A percentile compares a stretch with the other conserved stretches of the same genome.
These are phyloP conservation scores for Termitomyces sp. DNA, from an alignment of 768 basidiomycete genomes.

Conservation along the genomic window DNA sequence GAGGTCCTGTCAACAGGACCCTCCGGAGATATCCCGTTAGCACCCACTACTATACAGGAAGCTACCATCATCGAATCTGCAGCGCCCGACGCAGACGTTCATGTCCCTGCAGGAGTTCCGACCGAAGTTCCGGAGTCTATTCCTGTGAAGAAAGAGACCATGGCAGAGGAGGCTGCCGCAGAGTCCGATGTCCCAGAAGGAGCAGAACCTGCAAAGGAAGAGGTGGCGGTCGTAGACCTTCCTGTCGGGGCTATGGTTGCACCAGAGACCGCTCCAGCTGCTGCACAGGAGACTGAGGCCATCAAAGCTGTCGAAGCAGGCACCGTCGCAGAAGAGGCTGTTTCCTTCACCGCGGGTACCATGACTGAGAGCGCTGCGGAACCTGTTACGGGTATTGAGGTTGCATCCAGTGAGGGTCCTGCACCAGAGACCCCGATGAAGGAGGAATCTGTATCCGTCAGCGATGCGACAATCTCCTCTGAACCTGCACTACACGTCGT, in stretches of 20 bases:
- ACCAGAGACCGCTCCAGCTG: neutral
- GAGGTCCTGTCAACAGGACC: neutral
- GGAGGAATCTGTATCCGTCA: neutral
- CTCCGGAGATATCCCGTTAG: neutral
- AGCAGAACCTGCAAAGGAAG: neutral
- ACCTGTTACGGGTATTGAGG: constrained; percentile 1
- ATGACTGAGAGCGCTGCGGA: neutral
- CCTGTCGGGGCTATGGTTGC: neutral
- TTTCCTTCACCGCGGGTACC: neutral
- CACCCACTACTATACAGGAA: neutral
- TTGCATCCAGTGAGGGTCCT: neutral
- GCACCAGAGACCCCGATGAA: neutral
- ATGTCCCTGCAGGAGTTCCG: neutral
- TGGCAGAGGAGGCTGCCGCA: neutral
- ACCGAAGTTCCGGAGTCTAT: neutral
- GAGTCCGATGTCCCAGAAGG: neutral
- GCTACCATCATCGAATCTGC: neutral
- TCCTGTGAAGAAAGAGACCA: neutral
- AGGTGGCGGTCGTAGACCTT: neutral
- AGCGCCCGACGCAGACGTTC: neutral
- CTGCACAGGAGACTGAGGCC: neutral
- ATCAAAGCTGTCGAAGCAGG: neutral
- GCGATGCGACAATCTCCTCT: neutral
- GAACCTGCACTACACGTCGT: neutral
- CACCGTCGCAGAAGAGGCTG: neutral